Evolutionary conservation across 305 asterid species (phyloP).

Genomic region (Petunia hybrid): DNA sequence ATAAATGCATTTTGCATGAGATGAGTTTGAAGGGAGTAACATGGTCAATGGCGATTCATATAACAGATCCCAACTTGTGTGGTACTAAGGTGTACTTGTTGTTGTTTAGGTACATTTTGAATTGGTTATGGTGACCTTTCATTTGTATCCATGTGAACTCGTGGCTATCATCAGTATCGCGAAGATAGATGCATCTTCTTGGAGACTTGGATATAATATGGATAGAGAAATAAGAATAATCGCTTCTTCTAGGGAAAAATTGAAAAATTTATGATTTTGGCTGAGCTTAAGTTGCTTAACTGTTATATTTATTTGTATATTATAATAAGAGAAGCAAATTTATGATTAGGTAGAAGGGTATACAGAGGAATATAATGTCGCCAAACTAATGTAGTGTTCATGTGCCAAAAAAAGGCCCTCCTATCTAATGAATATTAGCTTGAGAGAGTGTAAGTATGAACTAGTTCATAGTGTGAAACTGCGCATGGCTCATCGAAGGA

Average conservation of each 20-base stretch:
- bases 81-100: too few species aligned
- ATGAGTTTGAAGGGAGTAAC: too few species aligned
- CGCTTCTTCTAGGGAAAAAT: not conserved
- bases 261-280: not conserved
- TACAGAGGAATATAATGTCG: not conserved
- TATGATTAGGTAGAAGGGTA: slow-evolving; percentile 17
- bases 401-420: not conserved
- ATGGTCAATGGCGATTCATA: too few species aligned
- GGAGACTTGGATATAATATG: not conserved
- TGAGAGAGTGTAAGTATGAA: too few species aligned
- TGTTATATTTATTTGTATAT: not conserved
- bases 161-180: not conserved
- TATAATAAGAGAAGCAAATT: not conserved
- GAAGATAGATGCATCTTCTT: not conserved
- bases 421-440: not conserved
- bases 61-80: too few species aligned
- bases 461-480: too few species aligned
- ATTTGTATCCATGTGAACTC: not conserved
- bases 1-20: too few species aligned
- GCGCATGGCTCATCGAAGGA: not conserved
- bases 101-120: not conserved
- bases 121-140: not conserved
- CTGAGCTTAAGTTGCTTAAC: slow-evolving; percentile 1
- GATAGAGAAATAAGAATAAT: not conserved
- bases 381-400: not conserved